A percentile compares a stretch with the other conserved stretches of the same genome.
phyloP scores from a whole-genome alignment of 2,329 filamentous ascomycete species.

The Graphilbum fragrans region DNA sequence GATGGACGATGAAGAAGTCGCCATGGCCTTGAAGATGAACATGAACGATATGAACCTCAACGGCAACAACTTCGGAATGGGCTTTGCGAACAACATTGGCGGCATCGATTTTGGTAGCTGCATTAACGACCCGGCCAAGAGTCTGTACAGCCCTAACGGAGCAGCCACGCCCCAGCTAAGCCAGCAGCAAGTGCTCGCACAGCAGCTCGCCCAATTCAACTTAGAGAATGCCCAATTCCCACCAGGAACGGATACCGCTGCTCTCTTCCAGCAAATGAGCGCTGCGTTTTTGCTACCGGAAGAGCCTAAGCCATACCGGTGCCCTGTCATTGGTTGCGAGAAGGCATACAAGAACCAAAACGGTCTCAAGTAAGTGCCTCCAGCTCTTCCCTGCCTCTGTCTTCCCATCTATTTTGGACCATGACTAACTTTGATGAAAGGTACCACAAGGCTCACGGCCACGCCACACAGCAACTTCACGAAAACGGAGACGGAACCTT shows the following conservation, averaged over 20 bases:
- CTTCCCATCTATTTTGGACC: constrained; percentile 1
- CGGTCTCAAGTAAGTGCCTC: constrained; percentile 69
- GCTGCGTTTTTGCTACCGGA: constrained; percentile 58
- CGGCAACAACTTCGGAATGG: constrained; percentile 34
- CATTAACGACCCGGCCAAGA: constrained; percentile 92
- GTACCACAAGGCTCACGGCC: constrained; percentile 72
- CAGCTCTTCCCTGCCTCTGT: constrained; percentile 5
- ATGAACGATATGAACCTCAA: constrained; percentile 50
- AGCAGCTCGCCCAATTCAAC: constrained; percentile 60
- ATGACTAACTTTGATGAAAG: constrained; percentile 24
- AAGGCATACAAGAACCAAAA: constrained; percentile 99
- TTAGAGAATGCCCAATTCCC: constrained; percentile 65
- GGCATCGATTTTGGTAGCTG: constrained; percentile 35
- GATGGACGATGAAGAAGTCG: constrained; percentile 64
- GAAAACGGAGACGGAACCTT: constrained; percentile 96
- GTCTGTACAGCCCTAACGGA: constrained; percentile 76
- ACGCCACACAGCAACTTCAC: constrained; percentile 92
- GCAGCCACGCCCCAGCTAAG: constrained; percentile 45
- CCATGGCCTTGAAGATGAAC: constrained; percentile 45
- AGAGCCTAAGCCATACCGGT: constrained; percentile 95
- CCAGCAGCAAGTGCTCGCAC: constrained; percentile 48
- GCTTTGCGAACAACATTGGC: constrained; percentile 34
- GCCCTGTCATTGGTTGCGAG: constrained; percentile 94
- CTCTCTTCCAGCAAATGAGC: constrained; percentile 41
- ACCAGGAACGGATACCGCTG: constrained; percentile 58